A percentile compares a stretch with the other conserved stretches of the same genome.
These are phyloP conservation scores for Pseudocercospora pini-densiflorae DNA, from an alignment of 2,329 filamentous ascomycete species.

Conservation along the genomic window DNA sequence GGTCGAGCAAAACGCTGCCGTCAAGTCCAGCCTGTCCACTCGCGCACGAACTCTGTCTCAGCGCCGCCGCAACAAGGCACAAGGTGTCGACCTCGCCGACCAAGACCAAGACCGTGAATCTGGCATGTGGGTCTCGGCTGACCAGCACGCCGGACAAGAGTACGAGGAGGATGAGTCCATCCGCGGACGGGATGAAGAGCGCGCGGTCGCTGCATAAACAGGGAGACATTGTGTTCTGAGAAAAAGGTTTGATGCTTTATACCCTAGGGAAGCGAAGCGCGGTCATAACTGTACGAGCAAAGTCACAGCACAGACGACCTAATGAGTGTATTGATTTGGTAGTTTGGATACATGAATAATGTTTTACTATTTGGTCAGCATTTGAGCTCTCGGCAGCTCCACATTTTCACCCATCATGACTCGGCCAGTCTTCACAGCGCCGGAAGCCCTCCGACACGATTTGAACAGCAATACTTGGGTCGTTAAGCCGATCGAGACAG, in stretches of 20 bases:
- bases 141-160: constrained; percentile 64
- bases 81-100: constrained; percentile 79
- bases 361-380: constrained; percentile 18
- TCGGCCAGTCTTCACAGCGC: neutral
- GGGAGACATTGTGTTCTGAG: constrained; percentile 12
- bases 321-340: constrained; percentile 25
- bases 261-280: constrained; percentile 31
- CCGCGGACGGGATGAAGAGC: constrained; percentile 55
- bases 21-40: constrained; percentile 83
- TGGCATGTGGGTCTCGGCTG: constrained; percentile 77
- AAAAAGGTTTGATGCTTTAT: constrained; percentile 27
- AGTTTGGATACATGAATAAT: constrained; percentile 26
- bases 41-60: constrained; percentile 87
- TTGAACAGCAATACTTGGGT: neutral
- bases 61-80: constrained; percentile 69
- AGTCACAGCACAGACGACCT: constrained; percentile 31
- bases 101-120: constrained; percentile 79
- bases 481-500: neutral
- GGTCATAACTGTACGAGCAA: constrained; percentile 31
- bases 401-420: neutral
- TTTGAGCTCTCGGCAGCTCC: neutral
- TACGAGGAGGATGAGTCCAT: constrained; percentile 63
- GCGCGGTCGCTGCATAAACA: constrained; percentile 31
- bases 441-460: neutral
- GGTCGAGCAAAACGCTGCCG: constrained; percentile 87